Evolutionary conservation across 1,284 basidiomycete genomes (phyloP), one percentile per base, ranked within the genome.

Genomic region (Ustilago crameri): DNA sequence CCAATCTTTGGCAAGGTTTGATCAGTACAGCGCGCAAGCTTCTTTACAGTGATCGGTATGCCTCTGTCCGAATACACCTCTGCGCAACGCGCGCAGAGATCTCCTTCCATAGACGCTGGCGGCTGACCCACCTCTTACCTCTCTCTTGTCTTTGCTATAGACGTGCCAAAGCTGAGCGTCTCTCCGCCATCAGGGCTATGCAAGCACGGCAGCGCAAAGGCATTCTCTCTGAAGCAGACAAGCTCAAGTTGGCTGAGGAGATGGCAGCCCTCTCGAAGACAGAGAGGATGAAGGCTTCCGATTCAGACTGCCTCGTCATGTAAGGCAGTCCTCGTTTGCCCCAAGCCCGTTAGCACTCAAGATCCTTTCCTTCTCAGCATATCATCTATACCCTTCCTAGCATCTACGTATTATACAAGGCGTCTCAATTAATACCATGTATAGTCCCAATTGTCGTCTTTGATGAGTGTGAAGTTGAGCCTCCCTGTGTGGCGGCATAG

Each of bases 1-100:
- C 74, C 75, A 17, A 63, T 78, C 49, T 78, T 78, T 74, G 74
- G 74, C 48, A 51, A 61, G 46, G 75, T 64, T 40, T 73, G 61
- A 68, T 51, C 48, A 17, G 48, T 38, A 37, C 38, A 51, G 38
- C 43, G 43, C 44, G 44, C 43, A 34, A 26, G 44, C 27, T 26
- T 37, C 43, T 44, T 54, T 18, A 42, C 23, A 23, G 23, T 34
- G 62, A 65, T 66, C 52, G 63, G 56, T 66, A 66, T 47, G 63
- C 56, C 63, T 51, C 50, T 58, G 37, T 34, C 20, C 37, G 37
- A 14, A 24, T 15, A 49, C 53, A 22, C 24, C 20, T 15, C 4
- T 8, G 7, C 10, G 15, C 35, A 17, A 17, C 15, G n/a, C 12
- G 35, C 15, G 35, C 35, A 14, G 35, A n/a, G 15, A 37, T 15